Base-by-base conservation (phyloP, 345 rosid species). In the Eucalyptus curtisii region DNA sequence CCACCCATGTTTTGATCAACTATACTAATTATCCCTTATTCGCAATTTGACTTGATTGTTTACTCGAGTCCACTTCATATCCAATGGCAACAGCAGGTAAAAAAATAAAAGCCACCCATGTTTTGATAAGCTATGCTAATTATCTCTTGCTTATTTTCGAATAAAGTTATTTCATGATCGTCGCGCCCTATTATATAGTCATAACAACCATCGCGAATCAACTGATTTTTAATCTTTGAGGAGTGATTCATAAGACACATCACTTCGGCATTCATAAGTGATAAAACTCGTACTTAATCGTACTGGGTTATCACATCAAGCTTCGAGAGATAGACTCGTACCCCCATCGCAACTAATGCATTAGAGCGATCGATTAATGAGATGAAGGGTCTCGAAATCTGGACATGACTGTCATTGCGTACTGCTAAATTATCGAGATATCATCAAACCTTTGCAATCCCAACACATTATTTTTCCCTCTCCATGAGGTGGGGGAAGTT, bases 261-360 rank as follows among this genome's bases (percentile, higher is more conserved):
- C 37, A 30, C 71, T 61, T 30, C 37, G 6, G 0, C 17, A 61
- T 61, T 61, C 71, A 30, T 15, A 6, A 61, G 19, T 1, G 17
- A 30, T 3, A 61, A 30, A 25, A 5, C 8, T 61, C 4, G 13
- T 61, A 61, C 13, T 27, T 5, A 3, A 11, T 27, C 31, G 31
- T 30, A 30, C 30, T 9, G 6, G 8, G 30, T 30, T 4, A 8
- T 30, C 19, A 10, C 9, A n/a, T n/a, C 10, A 2, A 8, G 15
- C 8, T 13, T 2, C 10, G 3, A n/a, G 20, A 5, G 19, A 6
- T 64, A 0, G 5, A 64, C 14, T 13, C 20, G 2, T 30, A 6
- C 10, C 8, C 9, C 47, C 6, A 5, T 42, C 6, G 42, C 42
- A 42, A 42, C 5, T 42, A 5, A 44, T 44, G 8, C 45, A 44